A percentile compares a stretch with the other conserved stretches of the same genome.
phyloP scores from a whole-genome alignment of 129 eudicot species.

The Tagetes patula region DNA sequence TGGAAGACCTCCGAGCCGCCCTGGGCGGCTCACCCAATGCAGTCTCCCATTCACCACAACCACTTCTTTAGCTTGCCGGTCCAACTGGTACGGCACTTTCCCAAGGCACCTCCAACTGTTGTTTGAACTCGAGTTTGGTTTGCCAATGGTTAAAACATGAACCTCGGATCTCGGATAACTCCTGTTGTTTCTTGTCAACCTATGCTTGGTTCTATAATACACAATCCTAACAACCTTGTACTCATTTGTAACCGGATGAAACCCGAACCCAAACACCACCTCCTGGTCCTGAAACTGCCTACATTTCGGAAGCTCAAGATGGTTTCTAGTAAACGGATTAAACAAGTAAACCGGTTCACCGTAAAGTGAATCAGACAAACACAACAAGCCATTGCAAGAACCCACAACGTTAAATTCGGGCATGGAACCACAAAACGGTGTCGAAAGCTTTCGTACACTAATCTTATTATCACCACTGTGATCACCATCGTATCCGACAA shows the following conservation, averaged over 20 bases:
- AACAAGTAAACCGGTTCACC: conserved; percentile 48
- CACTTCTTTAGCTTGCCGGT: conserved; percentile 33
- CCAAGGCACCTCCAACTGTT: conserved; percentile 51
- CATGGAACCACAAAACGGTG: conserved; percentile 54
- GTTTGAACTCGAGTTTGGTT: conserved; percentile 12
- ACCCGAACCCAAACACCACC: conserved; percentile 41
- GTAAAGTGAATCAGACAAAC: conserved; percentile 47
- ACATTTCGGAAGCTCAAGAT: conserved; percentile 32
- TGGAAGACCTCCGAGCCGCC: conserved; percentile 34
- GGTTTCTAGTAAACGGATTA: conserved; percentile 58
- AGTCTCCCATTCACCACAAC: conserved; percentile 43
- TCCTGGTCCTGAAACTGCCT: conserved; percentile 46
- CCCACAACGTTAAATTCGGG: conserved; percentile 52
- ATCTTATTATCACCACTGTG: conserved; percentile 7
- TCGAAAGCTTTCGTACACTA: conserved; percentile 35
- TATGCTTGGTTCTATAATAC: conserved; percentile 34
- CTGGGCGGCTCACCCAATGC: conserved; percentile 50
- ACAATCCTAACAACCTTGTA: conserved; percentile 47
- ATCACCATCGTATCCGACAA: conserved; percentile 28
- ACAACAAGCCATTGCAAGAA: conserved; percentile 61
- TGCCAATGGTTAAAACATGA: conserved; percentile 33
- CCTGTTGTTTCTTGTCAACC: conserved; percentile 28
- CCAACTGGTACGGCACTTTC: conserved; percentile 43
- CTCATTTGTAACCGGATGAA: conserved; percentile 32
- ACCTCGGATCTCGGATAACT: conserved; percentile 44